Conservation (phyloP, 1,284 basidiomycete species). For the Cerioporus squamosus region DNA sequence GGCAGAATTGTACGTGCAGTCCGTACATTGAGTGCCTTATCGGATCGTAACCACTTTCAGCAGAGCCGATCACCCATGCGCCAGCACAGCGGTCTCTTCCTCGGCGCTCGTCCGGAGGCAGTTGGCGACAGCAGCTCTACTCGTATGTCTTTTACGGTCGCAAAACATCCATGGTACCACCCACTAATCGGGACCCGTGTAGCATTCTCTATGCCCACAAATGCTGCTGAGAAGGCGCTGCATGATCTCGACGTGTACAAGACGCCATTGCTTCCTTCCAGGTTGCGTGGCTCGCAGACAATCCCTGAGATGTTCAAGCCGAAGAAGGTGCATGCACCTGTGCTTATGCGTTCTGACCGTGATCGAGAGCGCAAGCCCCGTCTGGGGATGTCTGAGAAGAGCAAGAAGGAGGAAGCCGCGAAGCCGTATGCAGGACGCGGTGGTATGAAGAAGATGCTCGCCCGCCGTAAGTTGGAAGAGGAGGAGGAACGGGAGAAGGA, state of each 20-base stretch:
- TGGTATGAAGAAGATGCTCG: slow-evolving; percentile 74
- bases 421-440: slow-evolving; percentile 76
- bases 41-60: slow-evolving; percentile 21
- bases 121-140: slow-evolving; percentile 28
- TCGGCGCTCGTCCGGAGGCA: slow-evolving; percentile 37
- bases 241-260: slow-evolving; percentile 76
- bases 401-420: slow-evolving; percentile 33
- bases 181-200: not conserved
- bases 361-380: slow-evolving; percentile 39
- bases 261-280: slow-evolving; percentile 73
- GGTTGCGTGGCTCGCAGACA: slow-evolving; percentile 54
- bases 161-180: not conserved
- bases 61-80: slow-evolving; percentile 43
- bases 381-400: slow-evolving; percentile 38
- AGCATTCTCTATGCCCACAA: slow-evolving; percentile 36
- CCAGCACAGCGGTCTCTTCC: slow-evolving; percentile 54
- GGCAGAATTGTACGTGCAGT: slow-evolving; percentile 37
- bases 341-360: slow-evolving; percentile 52
- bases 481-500: slow-evolving; percentile 40
- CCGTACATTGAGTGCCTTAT: not conserved
- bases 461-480: slow-evolving; percentile 49
- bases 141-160: slow-evolving; percentile 12
- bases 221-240: slow-evolving; percentile 64
- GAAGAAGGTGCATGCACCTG: slow-evolving; percentile 54
- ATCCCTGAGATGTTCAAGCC: slow-evolving; percentile 69